Conservation (phyloP, 352 stramenopile species). For the Phytophthora quininea region DNA sequence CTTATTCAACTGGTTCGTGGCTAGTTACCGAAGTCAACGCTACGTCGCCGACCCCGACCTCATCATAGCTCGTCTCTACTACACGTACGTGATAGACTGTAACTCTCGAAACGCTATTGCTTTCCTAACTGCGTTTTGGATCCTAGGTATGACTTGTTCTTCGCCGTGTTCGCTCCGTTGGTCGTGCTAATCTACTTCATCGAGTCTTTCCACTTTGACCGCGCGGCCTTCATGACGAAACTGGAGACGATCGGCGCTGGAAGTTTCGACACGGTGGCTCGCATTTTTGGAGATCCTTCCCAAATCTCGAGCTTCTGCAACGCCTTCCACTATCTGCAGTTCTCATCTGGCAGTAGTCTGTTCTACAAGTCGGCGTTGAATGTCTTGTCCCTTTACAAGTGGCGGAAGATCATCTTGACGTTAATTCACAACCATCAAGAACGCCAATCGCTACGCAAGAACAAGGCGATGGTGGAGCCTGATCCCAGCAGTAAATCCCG, state of each 20-base stretch:
- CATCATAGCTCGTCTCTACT: constrained; percentile 46
- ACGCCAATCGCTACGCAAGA: constrained; percentile 16
- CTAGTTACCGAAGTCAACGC: constrained; percentile 51
- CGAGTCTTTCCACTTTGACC: constrained; percentile 47
- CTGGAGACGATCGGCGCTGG: constrained; percentile 24
- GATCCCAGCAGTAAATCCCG: background rate
- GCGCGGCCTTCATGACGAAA: constrained; percentile 25
- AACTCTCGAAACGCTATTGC: background rate
- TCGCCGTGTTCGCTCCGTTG: constrained; percentile 50
- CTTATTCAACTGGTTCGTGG: constrained; percentile 48
- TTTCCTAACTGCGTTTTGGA: background rate
- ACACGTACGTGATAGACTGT: constrained; percentile 26
- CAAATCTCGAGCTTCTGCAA: constrained; percentile 47
- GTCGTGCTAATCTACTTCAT: constrained; percentile 46
- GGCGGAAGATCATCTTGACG: constrained; percentile 42
- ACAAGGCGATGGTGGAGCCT: constrained; percentile 14
- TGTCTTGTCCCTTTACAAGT: constrained; percentile 56
- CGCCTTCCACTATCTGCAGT: constrained; percentile 40
- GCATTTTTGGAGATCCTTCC: constrained; percentile 42
- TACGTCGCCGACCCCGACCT: constrained; percentile 31
- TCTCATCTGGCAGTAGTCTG: constrained; percentile 22
- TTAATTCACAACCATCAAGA: constrained; percentile 43
- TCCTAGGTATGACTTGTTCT: constrained; percentile 53
- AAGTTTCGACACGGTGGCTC: constrained; percentile 41
- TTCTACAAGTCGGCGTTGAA: constrained; percentile 48